phyloP scores from a whole-genome alignment of 371 early-diverging fungal species.

The Mortierella sp. region DNA sequence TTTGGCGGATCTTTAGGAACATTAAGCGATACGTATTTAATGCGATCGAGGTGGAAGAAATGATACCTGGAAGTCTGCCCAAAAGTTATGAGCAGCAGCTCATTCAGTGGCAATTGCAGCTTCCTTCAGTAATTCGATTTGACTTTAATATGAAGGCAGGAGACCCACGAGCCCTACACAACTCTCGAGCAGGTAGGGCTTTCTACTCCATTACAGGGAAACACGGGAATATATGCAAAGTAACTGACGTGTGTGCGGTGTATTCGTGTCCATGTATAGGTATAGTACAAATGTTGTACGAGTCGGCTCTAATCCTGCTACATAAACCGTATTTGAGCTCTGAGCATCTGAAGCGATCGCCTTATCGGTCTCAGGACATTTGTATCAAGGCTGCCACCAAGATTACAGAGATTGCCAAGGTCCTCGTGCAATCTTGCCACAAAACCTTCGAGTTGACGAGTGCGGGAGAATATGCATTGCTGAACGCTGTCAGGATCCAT shows the following conservation, averaged over 20 bases:
- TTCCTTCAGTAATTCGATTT: conserved; percentile 45
- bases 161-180: conserved; percentile 32
- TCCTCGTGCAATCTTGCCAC: conserved; percentile 36
- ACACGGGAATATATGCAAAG: too few species aligned
- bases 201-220: not conserved
- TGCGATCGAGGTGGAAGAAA: conserved; percentile 46
- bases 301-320: conserved; percentile 40
- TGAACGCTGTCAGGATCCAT: conserved; percentile 49
- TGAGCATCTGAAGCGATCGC: conserved; percentile 44
- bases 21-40: conserved; percentile 51
- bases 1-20: conserved; percentile 48
- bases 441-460: conserved; percentile 21
- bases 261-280: conserved; percentile 14
- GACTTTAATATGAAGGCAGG: conserved; percentile 30
- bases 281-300: conserved; percentile 52
- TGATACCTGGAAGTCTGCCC: conserved; percentile 50
- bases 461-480: conserved; percentile 27
- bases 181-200: conserved; percentile 40
- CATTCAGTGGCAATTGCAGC: conserved; percentile 53
- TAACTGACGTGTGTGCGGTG: too few species aligned
- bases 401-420: conserved; percentile 50
- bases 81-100: conserved; percentile 53
- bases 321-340: conserved; percentile 46
- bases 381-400: conserved; percentile 54
- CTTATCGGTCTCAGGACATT: conserved; percentile 51